Evolutionary conservation across 2,329 filamentous ascomycete genomes (phyloP).

Genomic region (Trichoderma afroharzianum): DNA sequence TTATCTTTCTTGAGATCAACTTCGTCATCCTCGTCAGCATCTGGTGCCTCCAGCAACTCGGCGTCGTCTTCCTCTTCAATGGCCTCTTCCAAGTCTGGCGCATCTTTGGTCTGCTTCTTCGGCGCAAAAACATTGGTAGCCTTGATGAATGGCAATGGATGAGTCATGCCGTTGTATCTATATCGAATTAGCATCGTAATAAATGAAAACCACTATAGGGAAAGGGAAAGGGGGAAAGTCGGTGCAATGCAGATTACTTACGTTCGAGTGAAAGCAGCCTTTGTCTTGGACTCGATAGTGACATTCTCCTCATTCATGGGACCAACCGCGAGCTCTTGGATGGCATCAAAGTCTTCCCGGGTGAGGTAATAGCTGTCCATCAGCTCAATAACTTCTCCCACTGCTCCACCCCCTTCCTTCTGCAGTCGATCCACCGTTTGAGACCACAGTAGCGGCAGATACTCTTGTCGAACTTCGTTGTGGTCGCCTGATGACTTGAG

Average conservation of each 20-base stretch:
- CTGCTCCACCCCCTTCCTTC: conserved; percentile 74
- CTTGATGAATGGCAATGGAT: conserved; percentile 96
- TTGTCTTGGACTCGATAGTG: conserved; percentile 79
- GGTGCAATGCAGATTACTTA: conserved; percentile 47
- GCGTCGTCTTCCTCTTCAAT: conserved; percentile 86
- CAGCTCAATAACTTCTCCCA: conserved; percentile 80
- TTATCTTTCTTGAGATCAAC: conserved; percentile 91
- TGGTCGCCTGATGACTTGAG: conserved; percentile 85
- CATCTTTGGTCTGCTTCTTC: conserved; percentile 68
- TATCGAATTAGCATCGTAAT: conserved; percentile 14
- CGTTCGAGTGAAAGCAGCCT: conserved; percentile 82
- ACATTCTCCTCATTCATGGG: conserved; percentile 72
- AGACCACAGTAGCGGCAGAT: conserved; percentile 84
- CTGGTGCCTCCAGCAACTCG: conserved; percentile 54
- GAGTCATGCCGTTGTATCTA: conserved; percentile 80
- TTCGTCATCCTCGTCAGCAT: conserved; percentile 69
- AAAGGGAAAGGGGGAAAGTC: not conserved
- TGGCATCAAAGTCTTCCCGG: conserved; percentile 88
- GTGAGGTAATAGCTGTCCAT: conserved; percentile 98
- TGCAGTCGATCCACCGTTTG: conserved; percentile 72
- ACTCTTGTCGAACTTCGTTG: conserved; percentile 91
- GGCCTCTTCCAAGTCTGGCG: conserved; percentile 92
- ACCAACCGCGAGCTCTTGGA: conserved; percentile 87
- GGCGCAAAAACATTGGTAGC: conserved; percentile 71
- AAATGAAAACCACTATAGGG: not conserved